Percentiles rank a stretch among this genome's conserved stretches.
phyloP scores from a whole-genome alignment of 2,329 filamentous ascomycete genomes.

The Sordariomycetes sp. region DNA sequence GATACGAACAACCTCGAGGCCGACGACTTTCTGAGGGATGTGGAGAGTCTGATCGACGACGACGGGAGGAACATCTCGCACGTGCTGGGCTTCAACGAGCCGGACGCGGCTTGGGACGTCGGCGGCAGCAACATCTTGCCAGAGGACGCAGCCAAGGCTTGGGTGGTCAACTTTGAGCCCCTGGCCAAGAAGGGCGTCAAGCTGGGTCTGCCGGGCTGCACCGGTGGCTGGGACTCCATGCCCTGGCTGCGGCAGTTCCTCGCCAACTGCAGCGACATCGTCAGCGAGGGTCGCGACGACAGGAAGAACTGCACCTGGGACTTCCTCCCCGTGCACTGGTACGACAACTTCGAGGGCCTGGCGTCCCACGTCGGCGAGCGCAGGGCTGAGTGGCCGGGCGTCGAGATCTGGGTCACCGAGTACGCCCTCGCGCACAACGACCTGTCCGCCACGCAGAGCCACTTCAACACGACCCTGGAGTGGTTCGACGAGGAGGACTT shows the following conservation, averaged over 20 bases:
- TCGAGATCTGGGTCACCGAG: constrained; percentile 70
- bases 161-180: constrained; percentile 64
- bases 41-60: constrained; percentile 42
- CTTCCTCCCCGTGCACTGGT: constrained; percentile 59
- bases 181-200: constrained; percentile 55
- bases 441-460: constrained; percentile 48
- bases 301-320: constrained; percentile 50
- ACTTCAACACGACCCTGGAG: constrained; percentile 57
- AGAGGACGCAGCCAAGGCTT: constrained; percentile 52
- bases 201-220: constrained; percentile 63
- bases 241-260: constrained; percentile 62
- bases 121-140: constrained; percentile 58
- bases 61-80: constrained; percentile 52
- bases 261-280: constrained; percentile 48
- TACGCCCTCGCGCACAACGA: constrained; percentile 54
- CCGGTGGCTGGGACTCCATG: constrained; percentile 49
- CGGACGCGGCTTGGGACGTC: constrained; percentile 45
- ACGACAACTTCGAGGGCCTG: constrained; percentile 60
- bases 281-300: constrained; percentile 28
- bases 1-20: constrained; percentile 33
- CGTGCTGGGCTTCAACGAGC: constrained; percentile 73
- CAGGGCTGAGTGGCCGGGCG: constrained; percentile 40
- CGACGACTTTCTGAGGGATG: constrained; percentile 50
- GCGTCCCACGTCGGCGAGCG: constrained; percentile 55
- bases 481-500: constrained; percentile 53